Percentiles rank a stretch among this genome's conserved stretches.
Evolutionary conservation across 305 asterid genomes (phyloP).

Genomic region (Salvia sclarea): DNA sequence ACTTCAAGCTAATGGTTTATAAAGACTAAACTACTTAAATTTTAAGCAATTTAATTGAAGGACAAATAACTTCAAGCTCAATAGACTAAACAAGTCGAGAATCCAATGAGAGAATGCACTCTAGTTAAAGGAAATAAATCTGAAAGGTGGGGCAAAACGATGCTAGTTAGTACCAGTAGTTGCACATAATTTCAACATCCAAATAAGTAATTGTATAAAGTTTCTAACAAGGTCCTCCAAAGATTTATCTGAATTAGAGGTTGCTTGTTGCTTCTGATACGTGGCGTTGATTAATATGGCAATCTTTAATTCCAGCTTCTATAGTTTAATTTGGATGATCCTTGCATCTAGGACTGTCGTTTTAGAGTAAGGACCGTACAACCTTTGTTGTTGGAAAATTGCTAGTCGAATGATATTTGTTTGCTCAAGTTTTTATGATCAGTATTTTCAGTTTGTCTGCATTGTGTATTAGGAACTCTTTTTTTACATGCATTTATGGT

Average conservation of each 20-base stretch:
- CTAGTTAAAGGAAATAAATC: not conserved
- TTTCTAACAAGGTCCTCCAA: not conserved
- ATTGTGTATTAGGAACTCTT: constrained; percentile 3
- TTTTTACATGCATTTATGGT: constrained; percentile 15
- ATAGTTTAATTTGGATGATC: not conserved
- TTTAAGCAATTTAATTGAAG: not conserved
- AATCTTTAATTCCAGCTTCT: not conserved
- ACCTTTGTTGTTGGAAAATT: not conserved
- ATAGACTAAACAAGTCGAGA: not conserved
- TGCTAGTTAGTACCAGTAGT: not conserved
- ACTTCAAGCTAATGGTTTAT: not conserved
- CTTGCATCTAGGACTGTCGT: not conserved
- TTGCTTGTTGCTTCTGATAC: not conserved
- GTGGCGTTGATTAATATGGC: not conserved
- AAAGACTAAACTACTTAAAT: not conserved
- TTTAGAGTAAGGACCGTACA: not conserved
- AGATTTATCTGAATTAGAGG: not conserved
- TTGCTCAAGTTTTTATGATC: constrained; percentile 12
- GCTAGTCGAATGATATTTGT: not conserved
- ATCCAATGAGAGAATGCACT: not conserved
- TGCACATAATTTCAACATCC: not conserved
- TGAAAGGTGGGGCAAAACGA: not conserved
- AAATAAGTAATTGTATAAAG: not conserved
- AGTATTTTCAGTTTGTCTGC: not conserved
- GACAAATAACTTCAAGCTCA: not conserved